Evolutionary conservation across 2,329 filamentous ascomycete species (phyloP), one percentile per base, ranked within the genome.

Genomic region (Sarocladium kiliense): DNA sequence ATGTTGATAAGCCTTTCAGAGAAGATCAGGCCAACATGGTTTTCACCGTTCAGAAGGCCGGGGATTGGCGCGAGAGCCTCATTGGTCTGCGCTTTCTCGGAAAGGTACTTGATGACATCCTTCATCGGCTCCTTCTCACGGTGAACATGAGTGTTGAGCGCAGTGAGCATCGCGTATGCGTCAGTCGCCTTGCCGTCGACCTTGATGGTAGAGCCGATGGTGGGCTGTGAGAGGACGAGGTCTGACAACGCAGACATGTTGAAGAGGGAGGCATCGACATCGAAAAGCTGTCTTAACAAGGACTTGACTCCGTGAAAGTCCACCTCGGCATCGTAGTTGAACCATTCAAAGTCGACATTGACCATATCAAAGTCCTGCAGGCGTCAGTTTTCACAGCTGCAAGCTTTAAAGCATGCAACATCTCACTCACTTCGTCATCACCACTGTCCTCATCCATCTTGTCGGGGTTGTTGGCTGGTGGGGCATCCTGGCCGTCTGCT

Each of bases 271-370:
- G 88, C 81, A 73, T 99, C 94, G 54, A 89, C 84, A 70, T 97
- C 94, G 70, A 99, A 86, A 41, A 99, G 84, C 71, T 99, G 94
- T 58, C 93, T 88, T 57, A 97, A 74, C 7, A 99, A 84, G 10
- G 85, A 87, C 71, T 97, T 97, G 63, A 95, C 82, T 57, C 94
- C 94, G 73, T 97, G 93, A 72, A 97, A 97, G 72, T 99, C 94
- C 64, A 96, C 81, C 7, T 88, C 84, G 2, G 89, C 80, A 64
- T 94, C 87, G 59, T 93, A 96, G 73, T 97, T 95, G 76, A 97
- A 99, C 89, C 91, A 97, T 76, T 99, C 94, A 66, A 99, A 99
- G 61, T 97, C 93, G 56, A 97, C 91, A 67, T 97, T 87, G 61
- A 99, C 85, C 70, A 93, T 88, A 68, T 96, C 89, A 66, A 91